phyloP scores from a whole-genome alignment of 345 rosid species.

The Cardamine resedifolia region DNA sequence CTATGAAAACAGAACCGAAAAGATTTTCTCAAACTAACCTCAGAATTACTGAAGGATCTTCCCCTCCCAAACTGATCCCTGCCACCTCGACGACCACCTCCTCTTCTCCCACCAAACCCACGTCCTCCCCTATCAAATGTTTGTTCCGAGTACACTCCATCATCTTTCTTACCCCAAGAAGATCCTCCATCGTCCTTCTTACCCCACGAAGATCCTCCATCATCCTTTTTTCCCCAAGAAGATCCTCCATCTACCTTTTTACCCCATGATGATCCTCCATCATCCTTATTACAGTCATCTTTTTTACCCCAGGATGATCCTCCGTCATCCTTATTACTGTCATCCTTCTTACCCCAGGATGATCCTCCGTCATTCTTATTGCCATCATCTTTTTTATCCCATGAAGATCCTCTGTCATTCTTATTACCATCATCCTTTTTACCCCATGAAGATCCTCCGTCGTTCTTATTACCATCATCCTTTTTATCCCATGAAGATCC shows the following conservation, averaged over 20 bases:
- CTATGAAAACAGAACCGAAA: neutral
- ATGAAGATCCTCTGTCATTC: slow-evolving; percentile 31
- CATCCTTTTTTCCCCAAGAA: neutral
- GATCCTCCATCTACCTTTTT: slow-evolving; percentile 23
- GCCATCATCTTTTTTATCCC: slow-evolving; percentile 20
- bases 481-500: neutral
- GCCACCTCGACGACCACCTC: slow-evolving; percentile 39
- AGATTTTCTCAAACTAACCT: slow-evolving; percentile 23
- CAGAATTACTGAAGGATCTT: slow-evolving; percentile 34
- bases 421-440: slow-evolving; percentile 35
- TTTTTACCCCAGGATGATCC: slow-evolving; percentile 39
- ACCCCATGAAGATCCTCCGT: slow-evolving; percentile 16
- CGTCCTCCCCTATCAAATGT: slow-evolving; percentile 38
- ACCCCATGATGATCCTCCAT: slow-evolving; percentile 40
- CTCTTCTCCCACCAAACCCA: slow-evolving; percentile 39
- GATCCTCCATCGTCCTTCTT: slow-evolving; percentile 16
- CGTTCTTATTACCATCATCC: slow-evolving; percentile 30
- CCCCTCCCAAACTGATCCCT: slow-evolving; percentile 42
- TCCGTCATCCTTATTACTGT: slow-evolving; percentile 28
- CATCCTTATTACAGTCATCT: too few species aligned
- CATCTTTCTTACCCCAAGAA: slow-evolving; percentile 25
- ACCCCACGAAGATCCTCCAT: neutral
- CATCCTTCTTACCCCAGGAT: neutral
- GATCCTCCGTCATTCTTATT: neutral
- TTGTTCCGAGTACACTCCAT: slow-evolving; percentile 28